These are phyloP conservation scores for Periconia macrospinosa DNA, from an alignment of 2,329 filamentous ascomycete genomes.

Conservation along the genomic window DNA sequence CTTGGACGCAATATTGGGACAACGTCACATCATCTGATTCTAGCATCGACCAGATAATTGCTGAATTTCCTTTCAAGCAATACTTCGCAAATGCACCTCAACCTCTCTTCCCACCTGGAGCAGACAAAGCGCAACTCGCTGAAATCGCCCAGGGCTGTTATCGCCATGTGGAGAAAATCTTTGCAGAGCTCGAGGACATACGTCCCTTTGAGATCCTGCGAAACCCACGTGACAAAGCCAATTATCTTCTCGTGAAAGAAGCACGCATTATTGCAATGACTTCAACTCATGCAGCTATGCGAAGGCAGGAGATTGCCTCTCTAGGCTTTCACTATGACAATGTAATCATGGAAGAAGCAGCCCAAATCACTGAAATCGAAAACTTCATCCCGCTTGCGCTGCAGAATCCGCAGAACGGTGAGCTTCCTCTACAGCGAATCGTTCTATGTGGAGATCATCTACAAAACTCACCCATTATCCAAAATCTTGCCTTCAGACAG, in stretches of 20 bases:
- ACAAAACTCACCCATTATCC: conserved; percentile 94
- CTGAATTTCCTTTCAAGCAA: conserved; percentile 80
- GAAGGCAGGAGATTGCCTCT: conserved; percentile 82
- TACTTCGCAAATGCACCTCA: conserved; percentile 90
- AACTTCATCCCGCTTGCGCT: conserved; percentile 95
- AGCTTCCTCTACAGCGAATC: conserved; percentile 79
- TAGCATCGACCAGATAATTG: conserved; percentile 64
- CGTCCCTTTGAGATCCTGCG: conserved; percentile 93
- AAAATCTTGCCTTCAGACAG: conserved; percentile 89
- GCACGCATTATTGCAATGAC: conserved; percentile 99
- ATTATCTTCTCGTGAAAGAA: conserved; percentile 92
- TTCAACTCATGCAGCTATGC: conserved; percentile 95
- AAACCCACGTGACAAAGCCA: conserved; percentile 86
- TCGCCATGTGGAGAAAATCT: conserved; percentile 84
- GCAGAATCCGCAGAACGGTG: conserved; percentile 75
- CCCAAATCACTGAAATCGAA: conserved; percentile 96
- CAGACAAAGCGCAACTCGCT: conserved; percentile 66
- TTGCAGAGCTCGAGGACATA: conserved; percentile 88
- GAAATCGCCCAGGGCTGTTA: conserved; percentile 85
- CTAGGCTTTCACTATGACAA: conserved; percentile 98
- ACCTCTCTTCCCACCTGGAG: conserved; percentile 73
- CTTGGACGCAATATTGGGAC: conserved; percentile 84
- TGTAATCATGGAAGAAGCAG: conserved; percentile 96
- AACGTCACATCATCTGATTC: conserved; percentile 59
- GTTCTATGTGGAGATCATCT: conserved; percentile 94